A percentile compares a stretch with the other conserved stretches of the same genome.
These are phyloP conservation scores for Cryptococcus sp. DNA, from an alignment of 1,284 basidiomycete genomes.

Conservation along the genomic window DNA sequence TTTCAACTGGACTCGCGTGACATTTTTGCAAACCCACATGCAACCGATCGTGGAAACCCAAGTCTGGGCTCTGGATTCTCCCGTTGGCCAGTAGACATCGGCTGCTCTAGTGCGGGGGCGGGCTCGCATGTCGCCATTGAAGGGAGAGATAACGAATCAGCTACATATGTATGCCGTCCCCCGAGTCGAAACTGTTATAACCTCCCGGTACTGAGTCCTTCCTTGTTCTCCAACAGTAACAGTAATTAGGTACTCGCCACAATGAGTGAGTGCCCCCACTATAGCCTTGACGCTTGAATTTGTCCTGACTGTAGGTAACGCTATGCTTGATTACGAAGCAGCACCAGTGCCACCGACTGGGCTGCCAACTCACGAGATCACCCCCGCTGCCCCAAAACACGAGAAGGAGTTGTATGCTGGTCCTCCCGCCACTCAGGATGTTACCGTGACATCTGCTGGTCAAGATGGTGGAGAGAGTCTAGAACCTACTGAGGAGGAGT, in stretches of 20 bases:
- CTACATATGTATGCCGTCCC: too few species aligned
- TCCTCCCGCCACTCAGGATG: not conserved
- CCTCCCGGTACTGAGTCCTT: too few species aligned
- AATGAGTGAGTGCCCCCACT: not conserved
- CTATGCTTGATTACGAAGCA: not conserved
- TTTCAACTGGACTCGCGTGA: too few species aligned
- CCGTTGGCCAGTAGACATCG: too few species aligned
- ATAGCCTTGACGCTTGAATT: not conserved
- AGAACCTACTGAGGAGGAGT: constrained; percentile 11
- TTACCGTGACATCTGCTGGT: not conserved
- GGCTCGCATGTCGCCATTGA: too few species aligned
- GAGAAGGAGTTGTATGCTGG: not conserved
- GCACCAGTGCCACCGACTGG: not conserved
- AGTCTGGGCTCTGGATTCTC: too few species aligned
- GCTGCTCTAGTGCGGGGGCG: too few species aligned
- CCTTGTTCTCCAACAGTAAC: too few species aligned
- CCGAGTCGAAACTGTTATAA: too few species aligned
- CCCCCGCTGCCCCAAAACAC: not conserved
- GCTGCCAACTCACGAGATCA: not conserved
- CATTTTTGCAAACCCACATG: too few species aligned
- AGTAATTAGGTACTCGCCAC: not conserved
- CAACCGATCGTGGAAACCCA: too few species aligned
- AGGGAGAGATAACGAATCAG: too few species aligned
- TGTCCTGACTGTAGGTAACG: not conserved
- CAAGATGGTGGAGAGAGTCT: constrained; percentile 2